Evolutionary conservation across 192 early-diverging fungal genomes (phyloP).

Genomic region (Gamsiella multidivaricata): DNA sequence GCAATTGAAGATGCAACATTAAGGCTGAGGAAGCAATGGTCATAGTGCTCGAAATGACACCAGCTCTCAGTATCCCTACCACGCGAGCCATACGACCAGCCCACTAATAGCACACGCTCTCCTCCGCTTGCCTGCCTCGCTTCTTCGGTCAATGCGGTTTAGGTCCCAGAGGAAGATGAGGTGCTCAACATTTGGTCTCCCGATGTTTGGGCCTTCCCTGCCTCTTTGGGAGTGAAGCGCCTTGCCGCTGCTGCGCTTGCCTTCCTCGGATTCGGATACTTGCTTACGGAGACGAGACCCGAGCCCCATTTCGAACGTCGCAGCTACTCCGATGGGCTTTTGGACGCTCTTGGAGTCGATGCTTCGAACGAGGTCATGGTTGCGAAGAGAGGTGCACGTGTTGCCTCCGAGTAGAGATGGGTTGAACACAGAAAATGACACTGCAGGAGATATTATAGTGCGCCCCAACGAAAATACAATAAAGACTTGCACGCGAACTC

Average conservation of each 20-base stretch:
- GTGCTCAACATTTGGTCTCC: conserved; percentile 76
- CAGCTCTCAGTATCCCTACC: too few relatives aligned
- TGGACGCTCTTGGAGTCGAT: conserved; percentile 69
- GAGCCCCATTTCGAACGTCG: conserved; percentile 71
- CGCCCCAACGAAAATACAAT: too few relatives aligned
- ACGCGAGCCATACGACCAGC: too few relatives aligned
- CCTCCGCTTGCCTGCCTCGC: too few relatives aligned
- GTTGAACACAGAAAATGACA: not conserved
- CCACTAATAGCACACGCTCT: too few relatives aligned
- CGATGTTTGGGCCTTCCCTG: conserved; percentile 70
- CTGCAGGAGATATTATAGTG: not conserved
- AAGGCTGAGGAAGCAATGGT: too few relatives aligned
- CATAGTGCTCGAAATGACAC: too few relatives aligned
- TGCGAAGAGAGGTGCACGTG: conserved; percentile 50
- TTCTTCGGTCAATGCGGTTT: too few relatives aligned
- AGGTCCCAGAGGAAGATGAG: conserved; percentile 79
- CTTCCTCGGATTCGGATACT: conserved; percentile 64
- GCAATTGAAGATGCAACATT: too few relatives aligned
- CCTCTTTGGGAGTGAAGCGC: conserved; percentile 63
- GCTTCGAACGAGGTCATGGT: conserved; percentile 56
- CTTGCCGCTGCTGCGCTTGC: conserved; percentile 63
- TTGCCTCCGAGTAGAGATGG: not conserved
- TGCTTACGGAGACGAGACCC: conserved; percentile 62
- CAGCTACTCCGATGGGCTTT: conserved; percentile 75
- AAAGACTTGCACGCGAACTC: too few relatives aligned